These are phyloP conservation scores for Lentinula aciculospora DNA, from an alignment of 768 basidiomycete species.

Conservation along the genomic window DNA sequence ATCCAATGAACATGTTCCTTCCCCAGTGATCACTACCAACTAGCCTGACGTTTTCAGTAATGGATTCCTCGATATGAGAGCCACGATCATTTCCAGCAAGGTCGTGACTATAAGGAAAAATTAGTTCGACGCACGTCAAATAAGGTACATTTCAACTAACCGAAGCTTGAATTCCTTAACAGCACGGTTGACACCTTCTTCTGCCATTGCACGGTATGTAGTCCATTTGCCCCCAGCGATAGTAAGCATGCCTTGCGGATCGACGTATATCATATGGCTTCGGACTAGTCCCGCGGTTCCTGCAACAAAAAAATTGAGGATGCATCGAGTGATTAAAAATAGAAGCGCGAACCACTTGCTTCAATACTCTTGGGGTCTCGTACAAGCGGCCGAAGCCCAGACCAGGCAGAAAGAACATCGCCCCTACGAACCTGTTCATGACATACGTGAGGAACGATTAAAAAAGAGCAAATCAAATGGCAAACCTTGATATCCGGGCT, in stretches of 20 bases:
- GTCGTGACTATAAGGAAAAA: background rate
- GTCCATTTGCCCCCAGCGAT: slow-evolving; percentile 99
- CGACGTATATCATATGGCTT: slow-evolving; percentile 89
- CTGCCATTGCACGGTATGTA: slow-evolving; percentile 93
- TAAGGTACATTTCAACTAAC: background rate
- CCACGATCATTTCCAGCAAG: background rate
- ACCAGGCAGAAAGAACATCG: slow-evolving; percentile 95
- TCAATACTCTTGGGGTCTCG: slow-evolving; percentile 63
- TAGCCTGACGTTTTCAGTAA: slow-evolving; percentile 76
- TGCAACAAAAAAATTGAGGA: background rate
- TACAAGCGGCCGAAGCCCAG: slow-evolving; percentile 86
- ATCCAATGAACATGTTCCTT: slow-evolving; percentile 93
- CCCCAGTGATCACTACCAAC: slow-evolving; percentile 94
- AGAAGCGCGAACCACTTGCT: slow-evolving; percentile 21
- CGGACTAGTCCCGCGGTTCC: slow-evolving; percentile 84
- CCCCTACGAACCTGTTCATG: slow-evolving; percentile 63
- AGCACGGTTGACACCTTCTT: slow-evolving; percentile 89
- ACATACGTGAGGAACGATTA: background rate
- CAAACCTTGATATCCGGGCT: slow-evolving; percentile 73
- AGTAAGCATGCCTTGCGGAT: slow-evolving; percentile 77
- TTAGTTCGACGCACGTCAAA: background rate
- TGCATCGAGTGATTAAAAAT: slow-evolving; percentile 13
- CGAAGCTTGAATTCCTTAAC: slow-evolving; percentile 60
- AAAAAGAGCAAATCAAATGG: background rate
- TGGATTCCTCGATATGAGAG: slow-evolving; percentile 48